These are phyloP conservation scores for Talaromyces sp. DNA, from an alignment of 2,329 filamentous ascomycete genomes.

Conservation along the genomic window DNA sequence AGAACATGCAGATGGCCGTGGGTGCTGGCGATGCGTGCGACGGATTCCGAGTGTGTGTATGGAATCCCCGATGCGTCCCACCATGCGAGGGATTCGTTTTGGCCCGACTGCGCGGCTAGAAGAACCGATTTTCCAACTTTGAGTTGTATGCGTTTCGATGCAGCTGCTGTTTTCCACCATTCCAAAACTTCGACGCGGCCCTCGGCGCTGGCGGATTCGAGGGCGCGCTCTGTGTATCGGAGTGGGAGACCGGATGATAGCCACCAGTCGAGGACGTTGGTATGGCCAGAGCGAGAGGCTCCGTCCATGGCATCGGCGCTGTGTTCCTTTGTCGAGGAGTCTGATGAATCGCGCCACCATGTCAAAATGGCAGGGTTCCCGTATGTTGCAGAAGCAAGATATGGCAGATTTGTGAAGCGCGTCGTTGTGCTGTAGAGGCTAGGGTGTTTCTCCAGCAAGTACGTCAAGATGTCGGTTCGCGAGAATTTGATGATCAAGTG, in stretches of 20 bases:
- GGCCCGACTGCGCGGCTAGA: slow-evolving; percentile 77
- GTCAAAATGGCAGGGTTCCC: slow-evolving; percentile 78
- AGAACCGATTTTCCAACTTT: slow-evolving; percentile 82
- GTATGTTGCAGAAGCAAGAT: slow-evolving; percentile 82
- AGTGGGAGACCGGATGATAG: slow-evolving; percentile 72
- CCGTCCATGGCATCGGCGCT: slow-evolving; percentile 79
- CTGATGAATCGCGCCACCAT: slow-evolving; percentile 82
- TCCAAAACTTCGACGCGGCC: slow-evolving; percentile 82
- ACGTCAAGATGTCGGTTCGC: slow-evolving; percentile 71
- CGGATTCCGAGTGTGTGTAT: slow-evolving; percentile 71
- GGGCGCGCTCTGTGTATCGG: slow-evolving; percentile 77
- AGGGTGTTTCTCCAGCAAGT: slow-evolving; percentile 60
- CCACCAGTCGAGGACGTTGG: slow-evolving; percentile 90
- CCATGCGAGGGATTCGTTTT: slow-evolving; percentile 73
- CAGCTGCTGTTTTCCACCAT: slow-evolving; percentile 74
- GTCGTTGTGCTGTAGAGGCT: slow-evolving; percentile 84
- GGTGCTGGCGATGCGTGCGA: slow-evolving; percentile 77
- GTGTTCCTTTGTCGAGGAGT: slow-evolving; percentile 82
- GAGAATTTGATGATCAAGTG: slow-evolving; percentile 90
- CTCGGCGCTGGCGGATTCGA: slow-evolving; percentile 81
- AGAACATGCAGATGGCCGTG: slow-evolving; percentile 81
- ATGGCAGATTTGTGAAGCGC: slow-evolving; percentile 73
- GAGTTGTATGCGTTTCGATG: slow-evolving; percentile 51
- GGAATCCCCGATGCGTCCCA: slow-evolving; percentile 80
- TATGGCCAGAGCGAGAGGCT: slow-evolving; percentile 78